Conservation (phyloP, 2,329 filamentous ascomycete species). For the Fusarium euwallaceae region DNA sequence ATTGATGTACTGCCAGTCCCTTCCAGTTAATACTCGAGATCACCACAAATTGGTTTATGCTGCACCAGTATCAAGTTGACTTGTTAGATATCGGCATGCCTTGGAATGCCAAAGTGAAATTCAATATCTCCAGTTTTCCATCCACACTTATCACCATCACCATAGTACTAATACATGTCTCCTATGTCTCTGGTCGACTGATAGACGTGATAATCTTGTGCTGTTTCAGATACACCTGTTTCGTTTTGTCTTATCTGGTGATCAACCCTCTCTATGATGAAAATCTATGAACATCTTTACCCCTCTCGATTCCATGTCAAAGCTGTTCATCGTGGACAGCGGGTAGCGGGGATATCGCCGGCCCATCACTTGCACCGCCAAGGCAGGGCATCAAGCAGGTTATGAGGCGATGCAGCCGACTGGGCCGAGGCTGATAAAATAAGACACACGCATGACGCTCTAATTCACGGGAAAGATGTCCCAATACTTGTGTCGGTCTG, state of each 20-base stretch:
- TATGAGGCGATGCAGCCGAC: background rate
- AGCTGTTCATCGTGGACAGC: slow-evolving; percentile 1
- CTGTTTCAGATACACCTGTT: slow-evolving; percentile 16
- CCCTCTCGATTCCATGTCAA: slow-evolving; percentile 1
- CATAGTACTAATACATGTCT: background rate
- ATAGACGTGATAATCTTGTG: slow-evolving; percentile 1
- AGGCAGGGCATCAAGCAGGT: background rate
- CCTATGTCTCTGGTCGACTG: background rate
- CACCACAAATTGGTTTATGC: background rate
- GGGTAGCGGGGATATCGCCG: background rate
- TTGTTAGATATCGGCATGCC: background rate
- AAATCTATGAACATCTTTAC: slow-evolving; percentile 14
- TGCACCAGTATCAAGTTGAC: background rate
- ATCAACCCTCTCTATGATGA: slow-evolving; percentile 1
- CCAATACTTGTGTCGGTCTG: background rate
- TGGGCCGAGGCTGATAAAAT: background rate
- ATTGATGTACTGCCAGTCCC: background rate
- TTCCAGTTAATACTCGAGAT: background rate
- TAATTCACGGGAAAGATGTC: background rate
- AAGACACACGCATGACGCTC: background rate
- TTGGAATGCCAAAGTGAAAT: background rate
- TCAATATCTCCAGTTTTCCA: background rate
- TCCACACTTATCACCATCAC: background rate
- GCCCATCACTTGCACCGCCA: background rate
- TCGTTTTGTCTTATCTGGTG: slow-evolving; percentile 6